These are phyloP conservation scores for Cutaneotrichosporon sp. DNA, from an alignment of 1,284 basidiomycete species.

Conservation along the genomic window DNA sequence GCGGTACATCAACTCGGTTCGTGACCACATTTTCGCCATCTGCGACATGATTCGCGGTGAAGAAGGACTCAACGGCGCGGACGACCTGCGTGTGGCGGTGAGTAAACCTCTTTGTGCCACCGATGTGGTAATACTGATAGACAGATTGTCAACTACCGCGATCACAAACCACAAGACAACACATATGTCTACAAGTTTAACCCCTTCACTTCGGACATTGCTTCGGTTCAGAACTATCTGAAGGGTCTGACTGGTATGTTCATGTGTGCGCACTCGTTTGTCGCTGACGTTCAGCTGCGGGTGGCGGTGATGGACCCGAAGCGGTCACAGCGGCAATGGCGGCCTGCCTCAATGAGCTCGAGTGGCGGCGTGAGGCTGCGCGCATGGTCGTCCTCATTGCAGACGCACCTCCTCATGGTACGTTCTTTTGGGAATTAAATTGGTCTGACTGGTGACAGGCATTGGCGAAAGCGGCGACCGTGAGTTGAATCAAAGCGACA, in stretches of 20 bases:
- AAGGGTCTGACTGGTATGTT: constrained; percentile 50
- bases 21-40: constrained; percentile 95
- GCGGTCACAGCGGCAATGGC: constrained; percentile 92
- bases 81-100: constrained; percentile 85
- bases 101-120: constrained; percentile 18
- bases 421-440: constrained; percentile 23
- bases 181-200: constrained; percentile 90
- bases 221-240: constrained; percentile 77
- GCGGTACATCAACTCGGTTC: constrained; percentile 60
- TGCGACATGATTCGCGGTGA: constrained; percentile 94
- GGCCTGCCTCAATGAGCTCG: constrained; percentile 72
- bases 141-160: constrained; percentile 70
- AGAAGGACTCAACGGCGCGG: constrained; percentile 74
- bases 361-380: constrained; percentile 83
- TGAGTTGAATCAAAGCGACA: constrained; percentile 24
- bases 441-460: constrained; percentile 19
- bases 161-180: constrained; percentile 93
- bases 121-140: background rate
- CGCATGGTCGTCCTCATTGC: constrained; percentile 95
- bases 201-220: constrained; percentile 88
- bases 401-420: constrained; percentile 90
- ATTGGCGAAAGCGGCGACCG: constrained; percentile 46
- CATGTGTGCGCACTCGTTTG: background rate
- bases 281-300: constrained; percentile 64
- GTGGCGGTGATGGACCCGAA: constrained; percentile 96